phyloP scores from a whole-genome alignment of 2,329 filamentous ascomycete genomes.

The Penicillium sp. region DNA sequence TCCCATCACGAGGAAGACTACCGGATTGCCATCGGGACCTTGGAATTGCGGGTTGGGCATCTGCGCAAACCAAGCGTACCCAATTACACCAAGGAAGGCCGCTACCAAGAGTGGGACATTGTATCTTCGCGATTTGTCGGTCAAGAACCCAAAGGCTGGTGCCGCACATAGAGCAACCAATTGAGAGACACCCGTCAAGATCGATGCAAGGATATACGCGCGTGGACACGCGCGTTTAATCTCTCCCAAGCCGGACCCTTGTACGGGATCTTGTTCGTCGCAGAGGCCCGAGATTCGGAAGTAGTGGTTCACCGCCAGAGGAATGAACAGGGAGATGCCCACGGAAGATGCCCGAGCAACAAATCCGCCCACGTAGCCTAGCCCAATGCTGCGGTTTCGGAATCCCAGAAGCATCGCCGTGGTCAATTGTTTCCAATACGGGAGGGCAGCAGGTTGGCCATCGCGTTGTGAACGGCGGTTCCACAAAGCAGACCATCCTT shows the following conservation, averaged over 20 bases:
- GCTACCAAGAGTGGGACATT: constrained; percentile 75
- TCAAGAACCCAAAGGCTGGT: constrained; percentile 82
- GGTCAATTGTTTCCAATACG: constrained; percentile 57
- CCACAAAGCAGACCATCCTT: constrained; percentile 64
- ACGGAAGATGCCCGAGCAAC: constrained; percentile 93
- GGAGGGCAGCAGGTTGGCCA: constrained; percentile 9
- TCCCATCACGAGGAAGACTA: constrained; percentile 74
- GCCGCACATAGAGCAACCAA: constrained; percentile 81
- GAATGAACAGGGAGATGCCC: constrained; percentile 91
- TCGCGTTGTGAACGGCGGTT: constrained; percentile 6
- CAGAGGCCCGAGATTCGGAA: constrained; percentile 83
- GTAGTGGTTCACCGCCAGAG: constrained; percentile 87
- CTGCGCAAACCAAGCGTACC: constrained; percentile 75
- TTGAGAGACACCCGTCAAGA: constrained; percentile 86
- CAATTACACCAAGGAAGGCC: constrained; percentile 71
- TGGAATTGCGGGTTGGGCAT: constrained; percentile 74
- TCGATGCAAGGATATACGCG: constrained; percentile 85
- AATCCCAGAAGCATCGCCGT: constrained; percentile 70
- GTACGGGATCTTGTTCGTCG: constrained; percentile 43
- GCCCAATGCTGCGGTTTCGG: constrained; percentile 72
- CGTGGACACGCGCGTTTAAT: constrained; percentile 82
- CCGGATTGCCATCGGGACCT: constrained; percentile 66
- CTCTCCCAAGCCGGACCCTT: constrained; percentile 49
- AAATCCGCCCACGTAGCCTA: constrained; percentile 92
- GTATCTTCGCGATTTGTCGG: constrained; percentile 65